These are phyloP conservation scores for Drechslera avenae DNA, from an alignment of 2,329 filamentous ascomycete genomes.

Conservation along the genomic window DNA sequence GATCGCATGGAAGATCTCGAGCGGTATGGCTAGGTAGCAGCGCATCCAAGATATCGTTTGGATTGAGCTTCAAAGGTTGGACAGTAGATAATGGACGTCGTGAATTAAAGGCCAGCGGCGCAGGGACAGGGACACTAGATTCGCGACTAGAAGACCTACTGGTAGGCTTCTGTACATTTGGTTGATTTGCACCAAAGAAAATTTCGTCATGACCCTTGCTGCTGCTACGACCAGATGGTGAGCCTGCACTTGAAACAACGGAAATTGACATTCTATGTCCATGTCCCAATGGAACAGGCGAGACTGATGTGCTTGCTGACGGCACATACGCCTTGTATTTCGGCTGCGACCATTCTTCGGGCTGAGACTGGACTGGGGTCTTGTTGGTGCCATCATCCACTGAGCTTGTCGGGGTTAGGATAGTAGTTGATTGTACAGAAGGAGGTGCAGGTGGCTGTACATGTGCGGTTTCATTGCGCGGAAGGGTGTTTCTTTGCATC, in stretches of 20 bases:
- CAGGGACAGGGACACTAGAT: constrained; percentile 32
- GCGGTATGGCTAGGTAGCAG: constrained; percentile 28
- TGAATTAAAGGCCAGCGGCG: constrained; percentile 31
- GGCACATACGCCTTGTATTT: constrained; percentile 46
- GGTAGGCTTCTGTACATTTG: constrained; percentile 15
- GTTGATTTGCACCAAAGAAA: constrained; percentile 37
- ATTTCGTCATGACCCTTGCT: constrained; percentile 41
- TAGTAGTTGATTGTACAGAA: constrained; percentile 36
- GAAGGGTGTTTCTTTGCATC: constrained; percentile 24
- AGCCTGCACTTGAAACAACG: constrained; percentile 12
- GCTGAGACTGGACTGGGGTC: constrained; percentile 40
- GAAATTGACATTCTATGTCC: constrained; percentile 32
- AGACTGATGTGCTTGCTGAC: constrained; percentile 16
- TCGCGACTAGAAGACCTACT: constrained; percentile 27
- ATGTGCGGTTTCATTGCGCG: constrained; percentile 16
- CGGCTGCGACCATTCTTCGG: constrained; percentile 29
- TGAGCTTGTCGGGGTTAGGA: constrained; percentile 46
- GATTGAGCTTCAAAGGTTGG: constrained; percentile 18
- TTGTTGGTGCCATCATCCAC: constrained; percentile 38
- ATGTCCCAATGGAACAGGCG: constrained; percentile 22
- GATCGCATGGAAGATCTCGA: constrained; percentile 15
- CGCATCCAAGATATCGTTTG: constrained; percentile 23
- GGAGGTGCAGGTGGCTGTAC: constrained; percentile 21
- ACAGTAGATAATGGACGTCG: constrained; percentile 20
- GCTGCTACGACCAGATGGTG: constrained; percentile 13